Conservation (phyloP, 2,329 filamentous ascomycete genomes). For the Aureobasidium leucospermi region DNA sequence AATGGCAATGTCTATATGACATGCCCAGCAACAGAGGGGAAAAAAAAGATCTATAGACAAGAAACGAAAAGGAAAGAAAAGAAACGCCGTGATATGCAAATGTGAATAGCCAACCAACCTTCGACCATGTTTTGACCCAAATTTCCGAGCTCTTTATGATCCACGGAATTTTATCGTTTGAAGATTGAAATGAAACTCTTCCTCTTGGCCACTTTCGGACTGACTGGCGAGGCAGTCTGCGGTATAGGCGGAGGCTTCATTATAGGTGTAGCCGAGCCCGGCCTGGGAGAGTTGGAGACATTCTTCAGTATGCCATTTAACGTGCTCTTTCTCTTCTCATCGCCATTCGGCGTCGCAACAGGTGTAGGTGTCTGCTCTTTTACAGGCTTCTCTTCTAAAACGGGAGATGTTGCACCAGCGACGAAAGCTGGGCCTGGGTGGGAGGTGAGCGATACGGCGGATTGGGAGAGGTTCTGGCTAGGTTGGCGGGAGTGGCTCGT, state of each 20-base stretch:
- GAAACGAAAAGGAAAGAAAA: not conserved
- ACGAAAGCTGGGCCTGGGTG: slow-evolving; percentile 2
- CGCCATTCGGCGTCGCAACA: not conserved
- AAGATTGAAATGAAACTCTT: slow-evolving; percentile 42
- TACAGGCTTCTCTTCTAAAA: not conserved
- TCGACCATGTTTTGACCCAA: not conserved
- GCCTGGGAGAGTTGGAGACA: not conserved
- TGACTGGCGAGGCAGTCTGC: slow-evolving; percentile 18
- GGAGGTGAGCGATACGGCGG: slow-evolving; percentile 5
- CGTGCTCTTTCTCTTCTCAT: not conserved
- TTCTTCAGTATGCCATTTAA: slow-evolving; percentile 10
- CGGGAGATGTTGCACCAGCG: not conserved
- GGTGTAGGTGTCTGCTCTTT: not conserved
- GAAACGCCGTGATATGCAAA: not conserved
- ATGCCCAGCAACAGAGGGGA: not conserved
- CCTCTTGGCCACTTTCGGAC: slow-evolving; percentile 36
- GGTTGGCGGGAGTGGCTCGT: slow-evolving; percentile 8
- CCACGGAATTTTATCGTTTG: slow-evolving; percentile 14
- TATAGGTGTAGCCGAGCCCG: slow-evolving; percentile 2
- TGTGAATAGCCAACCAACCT: not conserved
- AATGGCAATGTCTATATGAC: not conserved
- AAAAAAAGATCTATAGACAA: not conserved
- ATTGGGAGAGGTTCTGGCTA: slow-evolving; percentile 9
- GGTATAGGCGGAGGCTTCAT: slow-evolving; percentile 21
- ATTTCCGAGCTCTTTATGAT: slow-evolving; percentile 1